phyloP scores from a whole-genome alignment of 345 rosid species.

The Hibiscus mutabilis region DNA sequence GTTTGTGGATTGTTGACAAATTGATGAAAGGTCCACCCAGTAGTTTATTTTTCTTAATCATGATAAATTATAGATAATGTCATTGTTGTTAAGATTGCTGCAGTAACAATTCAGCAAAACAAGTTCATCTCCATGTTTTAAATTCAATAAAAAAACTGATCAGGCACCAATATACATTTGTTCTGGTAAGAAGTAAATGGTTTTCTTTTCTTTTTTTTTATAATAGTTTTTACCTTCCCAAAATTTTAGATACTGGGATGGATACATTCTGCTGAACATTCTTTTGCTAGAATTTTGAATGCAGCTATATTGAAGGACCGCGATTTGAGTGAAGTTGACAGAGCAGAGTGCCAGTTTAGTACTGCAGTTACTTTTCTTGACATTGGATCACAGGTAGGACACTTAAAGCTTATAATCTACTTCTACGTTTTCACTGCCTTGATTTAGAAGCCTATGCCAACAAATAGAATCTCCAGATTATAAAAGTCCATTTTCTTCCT shows the following conservation, averaged over 20 bases:
- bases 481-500: background rate
- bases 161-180: no score
- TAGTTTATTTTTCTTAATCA: no score
- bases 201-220: background rate
- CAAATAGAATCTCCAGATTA: background rate
- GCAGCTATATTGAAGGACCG: slow-evolving; percentile 86
- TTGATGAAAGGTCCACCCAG: no score
- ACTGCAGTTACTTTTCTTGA: slow-evolving; percentile 72
- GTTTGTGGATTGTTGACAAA: no score
- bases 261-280: background rate
- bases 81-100: no score
- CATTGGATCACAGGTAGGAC: slow-evolving; percentile 76
- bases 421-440: background rate
- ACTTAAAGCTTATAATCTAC: background rate
- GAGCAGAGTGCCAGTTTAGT: slow-evolving; percentile 87
- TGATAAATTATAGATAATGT: no score
- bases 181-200: no score
- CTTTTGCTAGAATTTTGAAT: slow-evolving; percentile 14
- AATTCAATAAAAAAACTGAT: no score
- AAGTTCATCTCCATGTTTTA: no score
- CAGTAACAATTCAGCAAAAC: no score
- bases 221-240: background rate
- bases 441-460: background rate
- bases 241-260: background rate
- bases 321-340: slow-evolving; percentile 71